Conservation (phyloP, 1,139 yeast species). For the Geotrichum reessii region DNA sequence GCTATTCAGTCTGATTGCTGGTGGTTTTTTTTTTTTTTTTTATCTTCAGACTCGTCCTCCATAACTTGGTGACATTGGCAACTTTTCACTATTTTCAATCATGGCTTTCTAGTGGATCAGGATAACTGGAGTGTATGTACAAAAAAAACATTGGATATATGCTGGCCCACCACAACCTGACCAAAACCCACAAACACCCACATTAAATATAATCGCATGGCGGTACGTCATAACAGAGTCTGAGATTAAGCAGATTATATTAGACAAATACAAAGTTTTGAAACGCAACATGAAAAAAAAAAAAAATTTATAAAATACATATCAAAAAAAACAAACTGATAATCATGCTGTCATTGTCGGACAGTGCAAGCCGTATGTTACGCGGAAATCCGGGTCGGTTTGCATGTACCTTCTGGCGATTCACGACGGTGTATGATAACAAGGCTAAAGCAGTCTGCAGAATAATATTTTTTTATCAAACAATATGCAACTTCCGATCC, state of each 20-base stretch:
- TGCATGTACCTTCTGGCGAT: neutral
- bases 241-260: neutral
- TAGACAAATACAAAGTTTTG: neutral
- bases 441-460: neutral
- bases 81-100: neutral
- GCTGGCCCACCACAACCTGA: neutral
- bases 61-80: no score
- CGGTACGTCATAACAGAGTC: neutral
- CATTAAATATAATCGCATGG: neutral
- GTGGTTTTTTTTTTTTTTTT: no score
- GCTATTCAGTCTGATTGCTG: no score
- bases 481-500: neutral
- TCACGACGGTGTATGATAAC: neutral
- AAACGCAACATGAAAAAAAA: no score
- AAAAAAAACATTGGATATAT: neutral
- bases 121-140: neutral
- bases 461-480: neutral
- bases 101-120: neutral
- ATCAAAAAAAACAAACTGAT: no score
- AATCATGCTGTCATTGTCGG: neutral
- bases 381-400: neutral
- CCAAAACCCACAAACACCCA: neutral
- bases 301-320: neutral
- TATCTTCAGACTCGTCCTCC: no score
- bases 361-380: neutral